Evolutionary conservation across 176 grass and related monocot species (phyloP), one percentile per base, ranked within the genome.

Genomic region (Miscanthus lutarioriparius): DNA sequence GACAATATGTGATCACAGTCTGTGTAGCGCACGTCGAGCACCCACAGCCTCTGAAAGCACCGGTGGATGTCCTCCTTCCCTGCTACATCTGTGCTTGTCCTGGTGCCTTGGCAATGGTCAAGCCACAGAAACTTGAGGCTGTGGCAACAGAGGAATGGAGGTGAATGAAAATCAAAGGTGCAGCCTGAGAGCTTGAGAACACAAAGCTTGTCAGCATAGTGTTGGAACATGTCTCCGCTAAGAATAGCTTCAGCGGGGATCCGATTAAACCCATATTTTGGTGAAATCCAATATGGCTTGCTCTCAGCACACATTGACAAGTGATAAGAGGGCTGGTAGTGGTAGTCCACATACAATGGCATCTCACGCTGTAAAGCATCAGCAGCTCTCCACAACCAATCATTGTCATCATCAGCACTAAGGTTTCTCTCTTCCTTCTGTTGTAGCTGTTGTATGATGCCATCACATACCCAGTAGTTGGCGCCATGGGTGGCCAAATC

Each of bases 401-500:
- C 75, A 77, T 33, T n/a, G n/a, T n/a, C n/a, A n/a, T n/a, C n/a
- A n/a, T n/a, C n/a, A n/a, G n/a, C n/a, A n/a, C n/a, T n/a, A n/a
- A n/a, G n/a, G n/a, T n/a, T n/a, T 26, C 59, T 12, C 4, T 8
- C 0, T 27, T 45, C 1, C 0, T n/a, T n/a, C 0, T 0, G 22
- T 2, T 62, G 30, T 4, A 0, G 47, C 47, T 17, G 48, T 1
- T 56, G 25, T 19, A 75, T 51, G 4, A 49, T 8, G 1, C 41
- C 70, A 37, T 75, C 81, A 37, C 81, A 83, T 2, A 65, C 1
- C 70, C 70, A 83, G n/a, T 75, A 79, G 16, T 32, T 79, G 39
- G 77, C 2, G 1, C 5, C 0, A 0, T 80, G 62, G 0, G 17
- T 67, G 1, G 2, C 2, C 17, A 7, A 35, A 4, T 80, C 26